Percentiles rank a stretch among this genome's conserved stretches.
phyloP scores from a whole-genome alignment of 805 yeast species.

The Starmerella apicola region DNA sequence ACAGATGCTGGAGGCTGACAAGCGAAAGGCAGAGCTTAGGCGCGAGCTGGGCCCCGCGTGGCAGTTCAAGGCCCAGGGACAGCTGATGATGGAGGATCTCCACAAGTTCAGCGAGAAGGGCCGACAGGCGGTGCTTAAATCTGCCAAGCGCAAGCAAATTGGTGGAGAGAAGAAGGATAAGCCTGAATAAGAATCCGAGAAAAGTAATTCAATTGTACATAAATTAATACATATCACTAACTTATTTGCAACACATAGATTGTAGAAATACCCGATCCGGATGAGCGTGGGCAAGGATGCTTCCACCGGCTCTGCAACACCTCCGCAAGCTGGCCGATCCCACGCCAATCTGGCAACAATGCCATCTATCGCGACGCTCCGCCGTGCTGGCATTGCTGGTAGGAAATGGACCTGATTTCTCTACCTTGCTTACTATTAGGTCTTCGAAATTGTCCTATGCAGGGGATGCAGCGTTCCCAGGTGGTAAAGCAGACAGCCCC shows the following conservation, averaged over 20 bases:
- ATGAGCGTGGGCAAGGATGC: too few relatives aligned
- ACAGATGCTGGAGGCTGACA: slow-evolving; percentile 36
- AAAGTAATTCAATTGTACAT: too few relatives aligned
- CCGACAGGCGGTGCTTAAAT: slow-evolving; percentile 17
- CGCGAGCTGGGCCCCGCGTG: slow-evolving; percentile 50
- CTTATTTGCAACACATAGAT: too few relatives aligned
- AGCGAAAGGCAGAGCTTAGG: slow-evolving; percentile 39
- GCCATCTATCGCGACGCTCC: slow-evolving; percentile 61
- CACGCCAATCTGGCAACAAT: slow-evolving; percentile 34
- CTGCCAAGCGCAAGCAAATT: background rate
- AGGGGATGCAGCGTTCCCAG: slow-evolving; percentile 88
- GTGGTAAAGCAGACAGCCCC: slow-evolving; percentile 69
- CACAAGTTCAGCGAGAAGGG: slow-evolving; percentile 23
- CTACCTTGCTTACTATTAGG: slow-evolving; percentile 70
- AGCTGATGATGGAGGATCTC: slow-evolving; percentile 35
- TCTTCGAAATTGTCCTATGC: slow-evolving; percentile 63
- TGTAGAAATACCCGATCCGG: too few relatives aligned
- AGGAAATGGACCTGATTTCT: slow-evolving; percentile 53
- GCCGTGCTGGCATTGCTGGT: slow-evolving; percentile 69
- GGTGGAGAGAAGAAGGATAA: too few relatives aligned
- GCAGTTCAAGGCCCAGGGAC: slow-evolving; percentile 39
- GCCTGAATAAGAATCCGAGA: too few relatives aligned
- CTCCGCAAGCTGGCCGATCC: slow-evolving; percentile 7
- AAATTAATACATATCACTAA: too few relatives aligned
- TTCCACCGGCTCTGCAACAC: slow-evolving; percentile 3